Conservation (phyloP, 192 early-diverging fungal species). For the Linnemannia exigua region DNA sequence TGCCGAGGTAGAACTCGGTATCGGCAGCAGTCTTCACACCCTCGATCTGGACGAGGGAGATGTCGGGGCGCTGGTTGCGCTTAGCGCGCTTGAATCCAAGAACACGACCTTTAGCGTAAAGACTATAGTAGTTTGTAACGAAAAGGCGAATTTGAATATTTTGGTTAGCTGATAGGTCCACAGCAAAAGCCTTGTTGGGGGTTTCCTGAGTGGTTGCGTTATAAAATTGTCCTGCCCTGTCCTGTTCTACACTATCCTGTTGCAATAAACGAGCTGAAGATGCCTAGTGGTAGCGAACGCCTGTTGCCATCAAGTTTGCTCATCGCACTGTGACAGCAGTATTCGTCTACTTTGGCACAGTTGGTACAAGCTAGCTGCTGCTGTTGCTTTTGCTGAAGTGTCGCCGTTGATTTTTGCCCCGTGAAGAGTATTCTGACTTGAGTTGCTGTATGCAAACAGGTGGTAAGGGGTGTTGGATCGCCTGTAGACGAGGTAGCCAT, state of each 20-base stretch:
- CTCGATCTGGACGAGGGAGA: constrained; percentile 94
- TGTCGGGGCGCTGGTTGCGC: constrained; percentile 92
- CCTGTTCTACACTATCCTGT: no score
- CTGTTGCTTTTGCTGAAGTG: background rate
- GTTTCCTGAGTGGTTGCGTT: background rate
- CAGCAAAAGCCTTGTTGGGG: background rate
- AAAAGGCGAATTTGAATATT: background rate
- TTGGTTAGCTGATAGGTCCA: background rate
- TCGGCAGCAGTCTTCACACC: constrained; percentile 91
- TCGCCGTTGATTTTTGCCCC: background rate
- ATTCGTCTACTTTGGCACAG: background rate
- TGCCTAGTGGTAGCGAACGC: background rate
- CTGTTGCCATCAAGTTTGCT: no score
- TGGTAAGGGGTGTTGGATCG: background rate
- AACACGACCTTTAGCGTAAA: constrained; percentile 98
- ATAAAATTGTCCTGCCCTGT: background rate
- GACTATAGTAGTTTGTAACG: constrained; percentile 78
- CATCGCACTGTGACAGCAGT: background rate
- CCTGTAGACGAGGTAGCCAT: background rate
- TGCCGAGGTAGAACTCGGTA: constrained; percentile 97
- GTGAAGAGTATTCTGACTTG: background rate
- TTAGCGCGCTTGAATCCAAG: constrained; percentile 95
- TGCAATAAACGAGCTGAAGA: background rate
- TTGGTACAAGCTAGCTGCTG: background rate
- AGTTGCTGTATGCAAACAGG: background rate